Evolutionary conservation across 2,329 filamentous ascomycete species (phyloP).

Genomic region (Huntiella moniliformis): DNA sequence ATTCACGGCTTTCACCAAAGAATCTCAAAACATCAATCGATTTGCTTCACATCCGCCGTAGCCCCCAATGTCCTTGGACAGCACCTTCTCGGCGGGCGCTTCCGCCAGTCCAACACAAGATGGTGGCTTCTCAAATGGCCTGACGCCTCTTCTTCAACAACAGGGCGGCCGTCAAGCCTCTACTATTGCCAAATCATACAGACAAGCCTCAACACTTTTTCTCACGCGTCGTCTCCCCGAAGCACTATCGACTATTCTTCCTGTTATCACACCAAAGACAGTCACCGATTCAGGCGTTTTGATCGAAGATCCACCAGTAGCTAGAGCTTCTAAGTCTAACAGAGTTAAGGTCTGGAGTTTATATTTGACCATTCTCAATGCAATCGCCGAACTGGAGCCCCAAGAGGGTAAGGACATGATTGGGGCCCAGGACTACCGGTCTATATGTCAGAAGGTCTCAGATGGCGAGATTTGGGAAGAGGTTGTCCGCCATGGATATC

Average conservation of each 20-base stretch:
- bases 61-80: conserved; percentile 24
- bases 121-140: conserved; percentile 38
- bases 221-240: conserved; percentile 85
- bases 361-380: conserved; percentile 84
- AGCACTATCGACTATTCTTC: conserved; percentile 66
- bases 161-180: conserved; percentile 37
- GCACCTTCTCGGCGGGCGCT: conserved; percentile 21
- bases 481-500: conserved; percentile 71
- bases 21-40: not conserved
- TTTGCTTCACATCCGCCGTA: not conserved
- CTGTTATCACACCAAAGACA: conserved; percentile 49
- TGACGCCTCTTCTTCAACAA: conserved; percentile 49
- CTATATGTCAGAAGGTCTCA: conserved; percentile 63
- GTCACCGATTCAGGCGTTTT: conserved; percentile 27
- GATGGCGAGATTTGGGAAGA: conserved; percentile 92
- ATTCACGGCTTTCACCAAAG: not conserved
- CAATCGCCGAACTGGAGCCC: conserved; percentile 69
- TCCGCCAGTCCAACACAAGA: conserved; percentile 27
- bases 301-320: conserved; percentile 49
- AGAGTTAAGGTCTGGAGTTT: conserved; percentile 94
- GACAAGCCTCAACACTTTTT: conserved; percentile 84
- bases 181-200: conserved; percentile 79
- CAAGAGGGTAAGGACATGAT: conserved; percentile 83
- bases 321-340: conserved; percentile 60
- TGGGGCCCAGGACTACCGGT: conserved; percentile 69